Conservation (phyloP, 163 green algal genomes). For the Smithsoniella earleae region DNA sequence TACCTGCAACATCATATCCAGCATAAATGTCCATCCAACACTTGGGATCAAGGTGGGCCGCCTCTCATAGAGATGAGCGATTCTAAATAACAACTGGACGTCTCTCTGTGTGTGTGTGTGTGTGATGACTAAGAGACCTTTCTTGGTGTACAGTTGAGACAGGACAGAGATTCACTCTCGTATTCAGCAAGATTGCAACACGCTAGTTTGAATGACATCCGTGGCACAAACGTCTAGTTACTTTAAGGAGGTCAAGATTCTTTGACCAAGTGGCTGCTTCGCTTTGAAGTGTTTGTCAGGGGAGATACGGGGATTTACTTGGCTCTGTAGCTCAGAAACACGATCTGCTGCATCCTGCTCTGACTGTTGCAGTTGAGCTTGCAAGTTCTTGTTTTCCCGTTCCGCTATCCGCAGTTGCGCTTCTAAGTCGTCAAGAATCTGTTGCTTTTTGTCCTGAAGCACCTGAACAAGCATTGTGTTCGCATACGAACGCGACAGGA, state of each 20-base stretch:
- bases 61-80: background rate
- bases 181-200: background rate
- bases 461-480: background rate
- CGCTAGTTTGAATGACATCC: too few species aligned
- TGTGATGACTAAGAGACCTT: background rate
- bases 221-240: too few species aligned
- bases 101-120: background rate
- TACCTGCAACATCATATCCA: slow-evolving; percentile 10
- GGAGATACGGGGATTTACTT: too few species aligned
- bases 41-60: background rate
- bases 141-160: background rate
- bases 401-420: background rate
- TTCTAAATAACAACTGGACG: background rate
- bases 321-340: too few species aligned
- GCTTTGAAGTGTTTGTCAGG: too few species aligned
- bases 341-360: too few species aligned
- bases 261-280: too few species aligned
- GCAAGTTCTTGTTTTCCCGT: background rate
- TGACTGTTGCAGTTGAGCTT: too few species aligned
- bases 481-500: background rate
- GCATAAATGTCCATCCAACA: background rate
- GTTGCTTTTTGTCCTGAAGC: background rate
- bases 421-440: background rate
- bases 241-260: too few species aligned
- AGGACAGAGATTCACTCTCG: background rate